phyloP scores from a whole-genome alignment of 1,284 basidiomycete genomes.

The Singerocomus rubriflavus region DNA sequence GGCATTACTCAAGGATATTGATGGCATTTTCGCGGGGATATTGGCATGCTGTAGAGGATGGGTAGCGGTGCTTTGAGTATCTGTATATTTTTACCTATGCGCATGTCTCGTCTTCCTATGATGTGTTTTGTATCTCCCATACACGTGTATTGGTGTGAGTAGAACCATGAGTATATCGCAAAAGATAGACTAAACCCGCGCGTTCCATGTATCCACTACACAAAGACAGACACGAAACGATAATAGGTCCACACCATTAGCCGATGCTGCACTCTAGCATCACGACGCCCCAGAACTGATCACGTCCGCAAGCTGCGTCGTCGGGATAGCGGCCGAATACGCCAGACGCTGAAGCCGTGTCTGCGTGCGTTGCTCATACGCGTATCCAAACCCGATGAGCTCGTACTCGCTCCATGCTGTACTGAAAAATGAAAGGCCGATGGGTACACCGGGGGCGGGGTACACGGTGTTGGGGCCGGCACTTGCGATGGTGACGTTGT shows the following conservation, averaged over 20 bases:
- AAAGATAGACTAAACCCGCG: too few relatives aligned
- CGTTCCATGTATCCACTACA: background rate
- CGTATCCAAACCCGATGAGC: conserved; percentile 57
- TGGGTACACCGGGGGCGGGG: conserved; percentile 57
- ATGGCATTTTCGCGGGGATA: too few relatives aligned
- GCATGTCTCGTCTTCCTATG: too few relatives aligned
- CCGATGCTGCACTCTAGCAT: background rate
- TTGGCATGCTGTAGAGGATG: too few relatives aligned
- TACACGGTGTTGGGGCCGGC: conserved; percentile 46
- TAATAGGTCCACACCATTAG: background rate
- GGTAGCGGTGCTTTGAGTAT: too few relatives aligned
- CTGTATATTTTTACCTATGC: too few relatives aligned
- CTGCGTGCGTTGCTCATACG: conserved; percentile 64
- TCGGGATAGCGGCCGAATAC: conserved; percentile 55
- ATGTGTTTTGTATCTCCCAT: too few relatives aligned
- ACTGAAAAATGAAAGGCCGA: conserved; percentile 63
- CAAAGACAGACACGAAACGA: background rate
- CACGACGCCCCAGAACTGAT: conserved; percentile 18
- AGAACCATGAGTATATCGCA: too few relatives aligned
- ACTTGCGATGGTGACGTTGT: conserved; percentile 40
- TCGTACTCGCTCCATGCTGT: conserved; percentile 62
- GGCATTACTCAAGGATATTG: too few relatives aligned
- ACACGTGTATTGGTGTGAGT: too few relatives aligned
- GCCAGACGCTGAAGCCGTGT: conserved; percentile 51
- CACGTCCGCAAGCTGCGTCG: conserved; percentile 56